Evolutionary conservation across 2,329 filamentous ascomycete species (phyloP).

Genomic region (Colletotrichum trifolii): DNA sequence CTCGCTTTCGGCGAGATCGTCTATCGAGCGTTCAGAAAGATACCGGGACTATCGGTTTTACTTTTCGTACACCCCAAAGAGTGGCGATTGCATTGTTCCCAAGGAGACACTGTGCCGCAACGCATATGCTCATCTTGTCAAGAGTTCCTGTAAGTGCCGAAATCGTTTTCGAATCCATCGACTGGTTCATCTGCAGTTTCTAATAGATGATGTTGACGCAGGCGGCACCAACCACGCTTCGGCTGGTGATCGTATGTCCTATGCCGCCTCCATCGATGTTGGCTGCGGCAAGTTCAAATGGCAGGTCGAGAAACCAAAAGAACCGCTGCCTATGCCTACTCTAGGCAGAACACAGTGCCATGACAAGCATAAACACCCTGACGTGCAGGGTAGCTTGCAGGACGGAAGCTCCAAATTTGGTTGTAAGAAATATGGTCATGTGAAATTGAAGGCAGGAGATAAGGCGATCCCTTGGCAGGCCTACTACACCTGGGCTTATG

Average conservation of each 20-base stretch:
- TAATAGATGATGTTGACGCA: too few species aligned
- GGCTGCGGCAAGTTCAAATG: too few species aligned
- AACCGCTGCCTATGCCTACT: too few species aligned
- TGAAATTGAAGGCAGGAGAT: background rate
- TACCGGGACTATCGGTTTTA: too few species aligned
- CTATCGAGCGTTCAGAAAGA: too few species aligned
- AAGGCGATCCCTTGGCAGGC: background rate
- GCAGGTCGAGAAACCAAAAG: too few species aligned
- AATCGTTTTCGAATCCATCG: background rate
- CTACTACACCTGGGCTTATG: background rate
- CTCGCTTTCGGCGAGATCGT: rapidly evolving
- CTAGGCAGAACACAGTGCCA: background rate
- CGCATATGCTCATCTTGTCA: background rate
- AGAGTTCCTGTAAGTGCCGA: background rate
- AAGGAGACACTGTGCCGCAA: background rate
- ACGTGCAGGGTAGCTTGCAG: background rate
- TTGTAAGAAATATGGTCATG: background rate
- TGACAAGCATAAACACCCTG: background rate
- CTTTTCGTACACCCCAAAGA: too few species aligned
- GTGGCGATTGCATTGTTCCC: too few species aligned
- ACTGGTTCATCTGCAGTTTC: too few species aligned
- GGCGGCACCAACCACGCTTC: background rate
- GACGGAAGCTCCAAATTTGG: background rate
- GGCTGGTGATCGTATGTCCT: too few species aligned
- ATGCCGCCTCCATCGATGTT: too few species aligned